A percentile compares a stretch with the other conserved stretches of the same genome.
Evolutionary conservation across 139 green algal species (phyloP).

Genomic region (Picochlorum sp.): DNA sequence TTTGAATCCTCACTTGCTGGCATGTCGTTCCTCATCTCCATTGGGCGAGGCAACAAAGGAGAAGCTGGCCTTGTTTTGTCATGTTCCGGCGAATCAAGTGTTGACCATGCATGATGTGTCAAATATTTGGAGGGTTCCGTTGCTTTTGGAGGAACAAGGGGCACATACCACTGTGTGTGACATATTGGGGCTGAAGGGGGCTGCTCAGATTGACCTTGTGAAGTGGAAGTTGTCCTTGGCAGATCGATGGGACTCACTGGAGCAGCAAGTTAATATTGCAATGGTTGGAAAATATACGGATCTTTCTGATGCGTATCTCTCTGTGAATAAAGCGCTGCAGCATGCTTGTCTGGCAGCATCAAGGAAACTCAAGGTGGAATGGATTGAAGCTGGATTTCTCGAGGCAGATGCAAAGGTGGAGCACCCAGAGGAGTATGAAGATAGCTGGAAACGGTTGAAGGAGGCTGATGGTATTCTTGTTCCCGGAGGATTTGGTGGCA

Average conservation of each 20-base stretch:
- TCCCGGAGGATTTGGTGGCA: conserved; percentile 86
- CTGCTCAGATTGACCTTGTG: conserved; percentile 48
- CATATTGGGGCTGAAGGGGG: conserved; percentile 47
- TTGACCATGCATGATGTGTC: conserved; percentile 92
- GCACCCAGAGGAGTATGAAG: conserved; percentile 35
- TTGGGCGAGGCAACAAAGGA: conserved; percentile 66
- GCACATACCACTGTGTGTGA: conserved; percentile 60
- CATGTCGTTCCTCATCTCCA: conserved; percentile 66
- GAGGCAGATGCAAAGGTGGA: conserved; percentile 48
- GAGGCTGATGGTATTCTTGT: conserved; percentile 85
- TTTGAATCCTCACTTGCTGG: conserved; percentile 81
- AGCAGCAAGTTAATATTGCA: conserved; percentile 54
- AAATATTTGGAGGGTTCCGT: conserved; percentile 95
- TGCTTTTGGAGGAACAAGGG: conserved; percentile 71
- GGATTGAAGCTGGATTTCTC: conserved; percentile 85
- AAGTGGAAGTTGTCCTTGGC: conserved; percentile 57
- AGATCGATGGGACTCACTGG: conserved; percentile 67
- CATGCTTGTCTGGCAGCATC: conserved; percentile 85
- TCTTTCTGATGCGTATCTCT: conserved; percentile 90
- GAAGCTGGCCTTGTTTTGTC: conserved; percentile 95
- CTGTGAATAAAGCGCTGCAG: conserved; percentile 92
- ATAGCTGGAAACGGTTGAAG: conserved; percentile 36
- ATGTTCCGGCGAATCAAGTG: conserved; percentile 72
- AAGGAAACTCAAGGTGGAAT: conserved; percentile 77
- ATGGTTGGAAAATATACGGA: conserved; percentile 98